Conservation (phyloP, 129 eudicot genomes). For the Arctium minus region DNA sequence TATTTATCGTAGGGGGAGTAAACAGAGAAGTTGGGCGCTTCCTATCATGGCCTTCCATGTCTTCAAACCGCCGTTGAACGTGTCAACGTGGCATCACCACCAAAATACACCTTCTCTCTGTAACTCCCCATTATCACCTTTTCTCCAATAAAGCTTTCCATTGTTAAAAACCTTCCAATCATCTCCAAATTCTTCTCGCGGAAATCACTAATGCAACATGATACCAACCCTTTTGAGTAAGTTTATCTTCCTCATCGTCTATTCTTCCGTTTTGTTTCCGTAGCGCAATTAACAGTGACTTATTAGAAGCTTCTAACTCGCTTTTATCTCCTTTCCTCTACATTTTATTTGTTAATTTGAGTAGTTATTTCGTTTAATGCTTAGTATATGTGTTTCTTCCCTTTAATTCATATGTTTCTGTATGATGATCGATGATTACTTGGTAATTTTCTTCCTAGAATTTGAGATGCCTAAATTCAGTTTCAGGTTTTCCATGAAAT, state of each 20-base stretch:
- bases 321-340: background rate
- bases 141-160: background rate
- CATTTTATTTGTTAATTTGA: background rate
- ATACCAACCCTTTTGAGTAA: background rate
- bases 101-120: constrained; percentile 7
- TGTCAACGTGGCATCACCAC: constrained; percentile 28
- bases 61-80: constrained; percentile 14
- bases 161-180: background rate
- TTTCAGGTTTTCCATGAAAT: background rate
- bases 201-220: background rate
- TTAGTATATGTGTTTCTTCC: background rate
- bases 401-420: background rate
- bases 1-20: background rate
- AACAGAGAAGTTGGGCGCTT: background rate
- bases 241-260: background rate
- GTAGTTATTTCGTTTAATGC: background rate
- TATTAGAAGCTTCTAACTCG: background rate
- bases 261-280: background rate
- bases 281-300: background rate
- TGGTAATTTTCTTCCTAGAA: background rate
- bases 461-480: constrained; percentile 1
- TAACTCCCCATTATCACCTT: background rate
- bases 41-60: constrained; percentile 13
- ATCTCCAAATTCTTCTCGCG: background rate
- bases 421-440: background rate